phyloP scores from a whole-genome alignment of 176 grass and related monocot species.

The Avena insularis region DNA sequence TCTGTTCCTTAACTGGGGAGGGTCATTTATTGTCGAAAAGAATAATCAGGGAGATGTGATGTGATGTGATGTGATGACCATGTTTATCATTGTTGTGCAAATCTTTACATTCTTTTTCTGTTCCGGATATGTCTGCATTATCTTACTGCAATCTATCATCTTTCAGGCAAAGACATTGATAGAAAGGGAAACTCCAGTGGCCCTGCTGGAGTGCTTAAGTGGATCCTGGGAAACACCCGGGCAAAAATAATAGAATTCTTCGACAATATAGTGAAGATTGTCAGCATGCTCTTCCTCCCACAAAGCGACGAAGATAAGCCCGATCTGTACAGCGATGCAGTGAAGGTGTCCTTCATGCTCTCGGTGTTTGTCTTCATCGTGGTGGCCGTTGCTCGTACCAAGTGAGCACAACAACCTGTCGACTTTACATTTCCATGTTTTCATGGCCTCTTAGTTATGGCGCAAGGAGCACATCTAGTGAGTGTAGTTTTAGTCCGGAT shows the following conservation, averaged over 20 bases:
- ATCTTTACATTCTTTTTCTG: neutral
- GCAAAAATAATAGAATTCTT: constrained; percentile 68
- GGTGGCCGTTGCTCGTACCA: constrained; percentile 72
- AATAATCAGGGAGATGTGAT: constrained; percentile 8
- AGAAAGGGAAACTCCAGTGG: constrained; percentile 41
- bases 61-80: neutral
- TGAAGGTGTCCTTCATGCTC: constrained; percentile 75
- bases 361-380: constrained; percentile 80
- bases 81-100: neutral
- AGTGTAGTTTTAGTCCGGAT: constrained; percentile 47
- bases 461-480: constrained; percentile 37
- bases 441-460: constrained; percentile 38
- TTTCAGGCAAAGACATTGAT: constrained; percentile 56
- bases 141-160: constrained; percentile 38
- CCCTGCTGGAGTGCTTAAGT: constrained; percentile 53
- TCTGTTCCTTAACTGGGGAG: neutral
- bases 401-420: constrained; percentile 74
- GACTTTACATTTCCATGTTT: constrained; percentile 67
- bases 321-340: constrained; percentile 50
- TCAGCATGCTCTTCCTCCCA: constrained; percentile 56
- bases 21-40: neutral
- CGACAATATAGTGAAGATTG: constrained; percentile 57
- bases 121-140: neutral
- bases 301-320: constrained; percentile 47
- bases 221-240: constrained; percentile 68